Base-by-base conservation (phyloP, 805 yeast genomes). In the Henningerozyma blattae region DNA sequence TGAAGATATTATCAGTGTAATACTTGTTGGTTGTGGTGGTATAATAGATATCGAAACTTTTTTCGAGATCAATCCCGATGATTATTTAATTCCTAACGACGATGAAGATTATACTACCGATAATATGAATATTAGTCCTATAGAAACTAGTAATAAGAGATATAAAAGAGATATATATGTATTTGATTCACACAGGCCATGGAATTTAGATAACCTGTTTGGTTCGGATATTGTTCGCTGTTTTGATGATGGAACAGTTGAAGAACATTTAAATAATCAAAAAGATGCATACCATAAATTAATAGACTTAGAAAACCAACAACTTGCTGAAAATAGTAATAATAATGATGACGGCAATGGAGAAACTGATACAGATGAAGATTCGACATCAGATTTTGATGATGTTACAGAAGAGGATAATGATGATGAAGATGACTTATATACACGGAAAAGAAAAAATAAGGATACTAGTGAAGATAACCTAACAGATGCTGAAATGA, bases 121-220 rank as follows among this genome's bases (percentile, higher is more conserved):
- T 12, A 24, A n/a, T 24, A 12, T 24, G n/a, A 12, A 24, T 15
- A n/a, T n/a, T n/a, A n/a, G n/a, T n/a, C n/a, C n/a, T n/a, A n/a
- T n/a, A n/a, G 55, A 46, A 17, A 30, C 46, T n/a, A 50, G 46
- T 24, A 57, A 46, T 24, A 53, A 15, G 22, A 48, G 53, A 30
- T 52, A 67, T 27, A 68, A 59, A 31, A 67, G 91, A 42, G 72
- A 67, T 36, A 70, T 89, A 2, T 93, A 84, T 47, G 71, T 93
- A 9, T 67, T 91, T 36, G 99, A 91, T 57, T 86, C 94, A 3
- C 91, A 82, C 43, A 64, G 97, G 42, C 99, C 98, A 4, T 91
- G 98, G 97, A 87, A 87, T 57, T 62, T 91, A 42, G 95, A 87
- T 53, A 91, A 91, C 51, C 49, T 91, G 31, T 87, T 82, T 64